These are phyloP conservation scores for Aspergillus sparsus DNA, from an alignment of 495 filamentous ascomycete genomes.

Conservation along the genomic window DNA sequence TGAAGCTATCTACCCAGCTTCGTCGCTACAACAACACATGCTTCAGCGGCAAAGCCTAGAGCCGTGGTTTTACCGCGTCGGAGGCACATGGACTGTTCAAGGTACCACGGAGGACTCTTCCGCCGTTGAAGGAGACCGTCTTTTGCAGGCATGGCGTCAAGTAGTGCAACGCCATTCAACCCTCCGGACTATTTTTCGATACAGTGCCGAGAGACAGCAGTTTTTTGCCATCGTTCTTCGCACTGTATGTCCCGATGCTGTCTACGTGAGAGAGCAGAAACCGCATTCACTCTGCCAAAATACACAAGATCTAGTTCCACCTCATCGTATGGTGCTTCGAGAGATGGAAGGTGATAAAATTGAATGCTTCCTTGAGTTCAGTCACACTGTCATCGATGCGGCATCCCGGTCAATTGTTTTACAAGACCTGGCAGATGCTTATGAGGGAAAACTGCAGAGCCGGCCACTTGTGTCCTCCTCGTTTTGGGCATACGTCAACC, in stretches of 20 bases:
- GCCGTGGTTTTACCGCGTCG: conserved; percentile 10
- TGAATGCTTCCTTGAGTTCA: conserved; percentile 9
- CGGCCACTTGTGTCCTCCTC: neutral
- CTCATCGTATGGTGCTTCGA: conserved; percentile 11
- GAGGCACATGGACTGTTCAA: conserved; percentile 5
- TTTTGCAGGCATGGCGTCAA: conserved; percentile 3
- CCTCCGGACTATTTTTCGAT: conserved; percentile 8
- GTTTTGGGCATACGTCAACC: conserved; percentile 10
- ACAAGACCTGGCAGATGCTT: conserved; percentile 7
- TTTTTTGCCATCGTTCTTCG: conserved; percentile 7
- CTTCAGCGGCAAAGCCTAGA: conserved; percentile 7
- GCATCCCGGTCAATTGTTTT: conserved; percentile 13
- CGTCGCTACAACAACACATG: conserved; percentile 11
- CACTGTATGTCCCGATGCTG: conserved; percentile 1
- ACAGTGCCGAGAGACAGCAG: neutral
- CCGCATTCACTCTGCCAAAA: neutral
- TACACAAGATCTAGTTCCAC: neutral
- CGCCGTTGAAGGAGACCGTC: conserved; percentile 1
- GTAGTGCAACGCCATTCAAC: conserved; percentile 13
- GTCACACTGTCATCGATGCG: conserved; percentile 11
- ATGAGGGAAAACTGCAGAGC: neutral
- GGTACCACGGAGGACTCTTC: neutral
- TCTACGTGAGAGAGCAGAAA: neutral
- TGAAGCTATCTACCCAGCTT: conserved; percentile 4
- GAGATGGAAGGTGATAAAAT: neutral